These are phyloP conservation scores for Amanita molliuscula DNA, from an alignment of 768 basidiomycete genomes.

Conservation along the genomic window DNA sequence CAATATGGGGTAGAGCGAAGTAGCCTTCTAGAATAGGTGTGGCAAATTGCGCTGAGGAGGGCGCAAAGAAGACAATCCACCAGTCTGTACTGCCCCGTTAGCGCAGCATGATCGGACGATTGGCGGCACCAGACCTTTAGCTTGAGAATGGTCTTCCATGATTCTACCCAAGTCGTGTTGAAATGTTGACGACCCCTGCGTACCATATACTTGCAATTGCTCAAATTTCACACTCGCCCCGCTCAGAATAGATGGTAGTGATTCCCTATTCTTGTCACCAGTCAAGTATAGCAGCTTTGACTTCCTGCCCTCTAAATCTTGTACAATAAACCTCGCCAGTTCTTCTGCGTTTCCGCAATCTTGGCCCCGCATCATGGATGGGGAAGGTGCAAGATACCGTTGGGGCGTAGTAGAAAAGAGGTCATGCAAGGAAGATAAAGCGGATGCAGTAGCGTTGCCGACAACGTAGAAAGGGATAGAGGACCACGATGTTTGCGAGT, in stretches of 20 bases:
- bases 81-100: slow-evolving; percentile 16
- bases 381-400: slow-evolving; percentile 15
- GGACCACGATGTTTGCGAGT: slow-evolving; percentile 29
- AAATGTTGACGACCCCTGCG: slow-evolving; percentile 45
- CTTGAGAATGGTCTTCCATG: neutral
- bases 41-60: slow-evolving; percentile 54
- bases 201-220: slow-evolving; percentile 60
- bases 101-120: too few relatives aligned
- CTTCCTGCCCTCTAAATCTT: slow-evolving; percentile 16
- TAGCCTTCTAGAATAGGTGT: slow-evolving; percentile 35
- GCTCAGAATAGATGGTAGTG: slow-evolving; percentile 39
- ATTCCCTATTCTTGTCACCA: slow-evolving; percentile 81
- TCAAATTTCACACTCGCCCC: slow-evolving; percentile 34
- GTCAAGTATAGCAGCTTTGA: slow-evolving; percentile 59
- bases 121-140: neutral
- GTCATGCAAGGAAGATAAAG: slow-evolving; percentile 27
- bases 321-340: slow-evolving; percentile 55
- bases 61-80: slow-evolving; percentile 76
- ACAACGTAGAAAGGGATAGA: slow-evolving; percentile 70
- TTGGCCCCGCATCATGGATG: slow-evolving; percentile 27
- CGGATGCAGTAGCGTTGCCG: slow-evolving; percentile 50
- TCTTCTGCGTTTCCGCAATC: slow-evolving; percentile 59
- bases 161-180: slow-evolving; percentile 25
- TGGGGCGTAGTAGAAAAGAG: slow-evolving; percentile 5
- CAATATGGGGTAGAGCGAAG: slow-evolving; percentile 27